Conservation (phyloP, 2,329 filamentous ascomycete species). For the Sporothrix curviconia region DNA sequence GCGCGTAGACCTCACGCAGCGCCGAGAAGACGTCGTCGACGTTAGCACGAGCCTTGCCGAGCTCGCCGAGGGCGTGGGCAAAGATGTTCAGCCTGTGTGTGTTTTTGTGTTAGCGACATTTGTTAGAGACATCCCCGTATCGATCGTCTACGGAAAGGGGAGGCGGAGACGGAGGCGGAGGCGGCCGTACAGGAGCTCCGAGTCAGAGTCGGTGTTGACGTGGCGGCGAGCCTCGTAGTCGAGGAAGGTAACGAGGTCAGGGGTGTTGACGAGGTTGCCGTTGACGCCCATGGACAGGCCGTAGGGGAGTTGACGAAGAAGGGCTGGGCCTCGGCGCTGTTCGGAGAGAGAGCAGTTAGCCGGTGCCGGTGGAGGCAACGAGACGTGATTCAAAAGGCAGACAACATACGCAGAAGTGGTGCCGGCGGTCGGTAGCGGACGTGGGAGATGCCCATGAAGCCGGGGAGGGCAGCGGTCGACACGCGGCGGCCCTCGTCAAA, state of each 20-base stretch:
- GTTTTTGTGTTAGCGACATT: too few relatives aligned
- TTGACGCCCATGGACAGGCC: conserved; percentile 79
- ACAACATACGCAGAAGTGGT: conserved; percentile 48
- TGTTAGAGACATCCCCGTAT: too few relatives aligned
- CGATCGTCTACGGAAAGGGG: background rate
- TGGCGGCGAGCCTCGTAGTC: conserved; percentile 76
- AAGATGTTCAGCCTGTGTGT: conserved; percentile 71
- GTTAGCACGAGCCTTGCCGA: conserved; percentile 78
- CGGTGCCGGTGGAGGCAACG: background rate
- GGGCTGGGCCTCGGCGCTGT: conserved; percentile 78
- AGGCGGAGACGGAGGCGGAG: background rate
- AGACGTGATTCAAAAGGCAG: background rate
- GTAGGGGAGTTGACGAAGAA: conserved; percentile 89
- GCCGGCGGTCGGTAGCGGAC: conserved; percentile 81
- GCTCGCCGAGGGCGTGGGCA: conserved; percentile 75
- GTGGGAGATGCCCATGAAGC: conserved; percentile 76
- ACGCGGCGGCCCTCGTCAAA: conserved; percentile 74
- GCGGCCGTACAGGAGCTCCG: conserved; percentile 57
- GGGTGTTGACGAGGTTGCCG: conserved; percentile 77
- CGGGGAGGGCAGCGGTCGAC: conserved; percentile 57
- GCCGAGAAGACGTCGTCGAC: conserved; percentile 71
- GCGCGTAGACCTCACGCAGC: conserved; percentile 65
- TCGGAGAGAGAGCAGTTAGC: too few relatives aligned
- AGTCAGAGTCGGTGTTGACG: conserved; percentile 86
- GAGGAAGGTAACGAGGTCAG: conserved; percentile 62